phyloP scores from a whole-genome alignment of 2,329 filamentous ascomycete species.

The Cordyceps tenuipes region DNA sequence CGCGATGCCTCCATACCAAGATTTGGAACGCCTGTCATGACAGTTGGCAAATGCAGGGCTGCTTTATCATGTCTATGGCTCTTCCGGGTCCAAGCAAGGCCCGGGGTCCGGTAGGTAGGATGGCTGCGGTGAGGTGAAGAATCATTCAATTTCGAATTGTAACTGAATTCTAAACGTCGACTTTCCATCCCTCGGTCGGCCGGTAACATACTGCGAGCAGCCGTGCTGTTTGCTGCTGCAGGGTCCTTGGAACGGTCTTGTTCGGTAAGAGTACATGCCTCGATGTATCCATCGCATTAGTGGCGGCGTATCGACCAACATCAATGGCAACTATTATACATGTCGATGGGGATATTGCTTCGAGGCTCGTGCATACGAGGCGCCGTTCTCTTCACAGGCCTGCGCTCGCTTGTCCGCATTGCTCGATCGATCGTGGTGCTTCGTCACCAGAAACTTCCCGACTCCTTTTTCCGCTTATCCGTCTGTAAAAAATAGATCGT shows the following conservation, averaged over 20 bases:
- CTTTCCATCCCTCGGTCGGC: no score
- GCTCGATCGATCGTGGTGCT: not conserved
- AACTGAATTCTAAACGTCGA: no score
- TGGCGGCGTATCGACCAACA: not conserved
- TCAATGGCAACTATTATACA: not conserved
- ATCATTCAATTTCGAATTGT: no score
- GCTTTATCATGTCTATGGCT: no score
- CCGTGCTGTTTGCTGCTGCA: not conserved
- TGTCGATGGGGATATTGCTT: not conserved
- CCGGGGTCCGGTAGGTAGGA: no score
- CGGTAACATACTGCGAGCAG: not conserved
- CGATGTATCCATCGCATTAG: no score
- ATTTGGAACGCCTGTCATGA: no score
- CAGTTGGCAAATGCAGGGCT: no score
- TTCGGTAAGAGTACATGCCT: not conserved
- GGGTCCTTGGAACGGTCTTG: not conserved
- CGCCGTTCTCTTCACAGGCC: not conserved
- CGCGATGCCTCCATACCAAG: no score
- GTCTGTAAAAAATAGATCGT: constrained; percentile 18
- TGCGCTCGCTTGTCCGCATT: not conserved
- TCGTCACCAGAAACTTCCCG: constrained; percentile 19
- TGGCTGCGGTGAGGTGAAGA: no score
- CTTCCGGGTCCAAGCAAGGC: no score
- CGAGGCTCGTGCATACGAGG: not conserved
- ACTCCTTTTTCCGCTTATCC: constrained; percentile 26